Evolutionary conservation across 306 rosid species (phyloP).

Genomic region (Rubus parviflorus): DNA sequence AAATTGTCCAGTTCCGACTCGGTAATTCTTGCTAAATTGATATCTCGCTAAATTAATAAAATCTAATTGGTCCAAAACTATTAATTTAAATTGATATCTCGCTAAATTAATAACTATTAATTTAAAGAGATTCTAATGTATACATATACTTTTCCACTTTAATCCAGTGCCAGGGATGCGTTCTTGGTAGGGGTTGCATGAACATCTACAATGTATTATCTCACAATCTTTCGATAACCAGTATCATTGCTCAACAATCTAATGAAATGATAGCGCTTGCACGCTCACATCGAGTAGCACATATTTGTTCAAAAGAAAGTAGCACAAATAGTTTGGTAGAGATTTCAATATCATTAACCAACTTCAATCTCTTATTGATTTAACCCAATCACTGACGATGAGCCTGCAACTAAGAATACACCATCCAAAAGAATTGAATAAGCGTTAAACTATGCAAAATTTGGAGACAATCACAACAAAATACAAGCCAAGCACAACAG

Average conservation of each 20-base stretch:
- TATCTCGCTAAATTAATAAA: too few species aligned
- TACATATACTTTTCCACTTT: too few species aligned
- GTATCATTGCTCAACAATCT: neutral
- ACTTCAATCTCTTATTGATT: slow-evolving; percentile 42
- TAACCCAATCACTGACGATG: slow-evolving; percentile 36
- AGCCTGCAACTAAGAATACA: slow-evolving; percentile 55
- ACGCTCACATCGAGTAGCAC: neutral
- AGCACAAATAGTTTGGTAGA: neutral
- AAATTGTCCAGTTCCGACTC: too few species aligned
- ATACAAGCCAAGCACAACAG: slow-evolving; percentile 48
- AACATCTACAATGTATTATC: too few species aligned
- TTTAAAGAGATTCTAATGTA: too few species aligned
- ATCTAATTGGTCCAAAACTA: too few species aligned
- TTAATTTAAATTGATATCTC: too few species aligned
- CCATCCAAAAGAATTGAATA: slow-evolving; percentile 32
- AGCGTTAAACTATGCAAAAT: slow-evolving; percentile 25
- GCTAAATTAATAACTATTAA: too few species aligned
- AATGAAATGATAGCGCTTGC: neutral
- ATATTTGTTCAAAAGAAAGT: neutral
- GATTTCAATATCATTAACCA: neutral
- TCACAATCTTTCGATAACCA: neutral
- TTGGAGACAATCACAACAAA: slow-evolving; percentile 36
- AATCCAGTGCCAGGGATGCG: too few species aligned
- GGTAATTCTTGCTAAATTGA: too few species aligned
- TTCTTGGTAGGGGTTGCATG: too few species aligned